Evolutionary conservation across 2,329 filamentous ascomycete species (phyloP).

Genomic region (Epichloe scottii): DNA sequence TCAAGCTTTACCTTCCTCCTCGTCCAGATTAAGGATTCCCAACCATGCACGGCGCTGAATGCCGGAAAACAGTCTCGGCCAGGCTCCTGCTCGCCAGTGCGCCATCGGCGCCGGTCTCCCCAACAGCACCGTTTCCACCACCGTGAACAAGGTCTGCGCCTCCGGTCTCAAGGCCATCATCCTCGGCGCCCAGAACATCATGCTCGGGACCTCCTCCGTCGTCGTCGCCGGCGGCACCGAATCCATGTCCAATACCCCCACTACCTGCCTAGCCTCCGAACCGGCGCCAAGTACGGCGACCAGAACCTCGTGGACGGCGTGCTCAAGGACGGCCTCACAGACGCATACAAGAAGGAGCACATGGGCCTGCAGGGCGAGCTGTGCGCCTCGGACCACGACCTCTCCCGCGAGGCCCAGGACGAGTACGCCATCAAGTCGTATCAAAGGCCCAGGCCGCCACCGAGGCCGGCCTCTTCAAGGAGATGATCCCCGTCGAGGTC

Average conservation of each 20-base stretch:
- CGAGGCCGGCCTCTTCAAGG: slow-evolving; percentile 68
- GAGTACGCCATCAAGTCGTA: slow-evolving; percentile 93
- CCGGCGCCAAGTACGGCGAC: slow-evolving; percentile 87
- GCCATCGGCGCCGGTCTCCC: slow-evolving; percentile 78
- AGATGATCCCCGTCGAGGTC: slow-evolving; percentile 85
- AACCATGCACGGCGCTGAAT: background rate
- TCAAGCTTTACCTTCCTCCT: background rate
- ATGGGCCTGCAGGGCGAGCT: slow-evolving; percentile 93
- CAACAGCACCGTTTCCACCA: slow-evolving; percentile 71
- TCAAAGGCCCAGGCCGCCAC: slow-evolving; percentile 80
- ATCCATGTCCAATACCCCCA: slow-evolving; percentile 98
- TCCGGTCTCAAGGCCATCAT: slow-evolving; percentile 91
- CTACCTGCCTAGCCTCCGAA: slow-evolving; percentile 81
- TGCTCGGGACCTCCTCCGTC: slow-evolving; percentile 85
- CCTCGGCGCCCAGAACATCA: slow-evolving; percentile 90
- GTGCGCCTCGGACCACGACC: slow-evolving; percentile 70
- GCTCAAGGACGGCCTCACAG: slow-evolving; percentile 86
- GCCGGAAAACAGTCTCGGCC: slow-evolving; percentile 55
- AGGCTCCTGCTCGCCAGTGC: slow-evolving; percentile 92
- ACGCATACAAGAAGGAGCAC: slow-evolving; percentile 91
- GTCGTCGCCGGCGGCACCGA: slow-evolving; percentile 91
- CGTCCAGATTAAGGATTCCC: background rate
- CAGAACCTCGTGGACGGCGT: slow-evolving; percentile 81
- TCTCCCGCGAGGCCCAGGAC: slow-evolving; percentile 79
- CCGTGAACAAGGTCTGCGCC: slow-evolving; percentile 98